These are phyloP conservation scores for Fraxinus nigra DNA, from an alignment of 305 asterid species.

Conservation along the genomic window DNA sequence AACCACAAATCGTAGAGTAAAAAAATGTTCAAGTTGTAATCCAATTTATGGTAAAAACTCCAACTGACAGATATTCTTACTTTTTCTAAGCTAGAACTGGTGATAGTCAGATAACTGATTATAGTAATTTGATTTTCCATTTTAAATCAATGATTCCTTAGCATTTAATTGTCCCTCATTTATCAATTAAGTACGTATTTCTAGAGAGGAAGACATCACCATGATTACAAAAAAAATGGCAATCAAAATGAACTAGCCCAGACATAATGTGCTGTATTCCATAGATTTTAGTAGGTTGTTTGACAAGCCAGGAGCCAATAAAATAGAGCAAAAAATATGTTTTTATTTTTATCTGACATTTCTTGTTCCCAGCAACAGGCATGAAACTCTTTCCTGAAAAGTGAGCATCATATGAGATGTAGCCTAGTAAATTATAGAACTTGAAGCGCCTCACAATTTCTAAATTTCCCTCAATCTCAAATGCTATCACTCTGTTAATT, in stretches of 20 bases:
- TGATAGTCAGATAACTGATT: not conserved
- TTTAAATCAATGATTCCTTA: not conserved
- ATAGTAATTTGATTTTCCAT: not conserved
- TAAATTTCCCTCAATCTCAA: not conserved
- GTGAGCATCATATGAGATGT: not conserved
- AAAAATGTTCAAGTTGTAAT: not conserved
- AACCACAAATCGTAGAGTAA: not conserved
- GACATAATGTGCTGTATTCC: not conserved
- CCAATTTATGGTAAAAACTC: conserved; percentile 27
- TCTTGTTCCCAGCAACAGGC: conserved; percentile 4
- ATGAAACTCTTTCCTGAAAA: not conserved
- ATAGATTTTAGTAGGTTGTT: not conserved
- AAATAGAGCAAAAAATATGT: not conserved
- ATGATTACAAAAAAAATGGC: not conserved
- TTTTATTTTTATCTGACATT: not conserved
- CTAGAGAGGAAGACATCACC: not conserved
- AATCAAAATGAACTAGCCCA: not conserved
- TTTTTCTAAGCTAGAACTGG: not conserved
- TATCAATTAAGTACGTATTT: not conserved
- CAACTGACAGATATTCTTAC: not conserved
- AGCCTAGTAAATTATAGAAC: not conserved
- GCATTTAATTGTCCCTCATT: not conserved
- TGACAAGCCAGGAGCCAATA: not conserved
- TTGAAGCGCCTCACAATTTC: not conserved
- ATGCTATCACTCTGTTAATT: not conserved